These are phyloP conservation scores for Metschnikowia koreensis DNA, from an alignment of 805 yeast species.

Conservation along the genomic window DNA sequence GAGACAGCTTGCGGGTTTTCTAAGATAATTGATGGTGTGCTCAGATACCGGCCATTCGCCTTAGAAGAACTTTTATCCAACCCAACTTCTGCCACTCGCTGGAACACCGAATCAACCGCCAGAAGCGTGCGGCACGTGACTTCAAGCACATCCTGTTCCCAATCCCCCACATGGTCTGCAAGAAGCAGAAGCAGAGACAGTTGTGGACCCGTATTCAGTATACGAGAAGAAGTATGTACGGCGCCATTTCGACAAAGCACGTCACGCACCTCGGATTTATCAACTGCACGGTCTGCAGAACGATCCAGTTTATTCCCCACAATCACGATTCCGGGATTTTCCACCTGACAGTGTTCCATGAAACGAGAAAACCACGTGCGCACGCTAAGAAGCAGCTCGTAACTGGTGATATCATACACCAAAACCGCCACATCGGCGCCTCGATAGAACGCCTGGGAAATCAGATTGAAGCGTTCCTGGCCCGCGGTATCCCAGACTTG, in stretches of 20 bases:
- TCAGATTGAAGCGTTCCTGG: conserved; percentile 47
- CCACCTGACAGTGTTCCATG: conserved; percentile 46
- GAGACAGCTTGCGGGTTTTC: neutral
- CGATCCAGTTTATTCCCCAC: conserved; percentile 55
- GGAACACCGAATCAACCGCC: conserved; percentile 34
- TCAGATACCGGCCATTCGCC: no score
- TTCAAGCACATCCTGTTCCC: conserved; percentile 35
- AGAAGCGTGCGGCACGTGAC: conserved; percentile 30
- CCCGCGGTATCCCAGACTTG: conserved; percentile 59
- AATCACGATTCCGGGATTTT: conserved; percentile 46
- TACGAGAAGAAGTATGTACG: neutral
- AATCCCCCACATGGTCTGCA: conserved; percentile 27
- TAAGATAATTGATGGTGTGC: no score
- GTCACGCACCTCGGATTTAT: conserved; percentile 34
- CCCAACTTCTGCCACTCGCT: conserved; percentile 38
- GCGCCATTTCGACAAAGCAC: conserved; percentile 25
- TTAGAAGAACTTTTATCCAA: neutral
- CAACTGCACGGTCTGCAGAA: conserved; percentile 32
- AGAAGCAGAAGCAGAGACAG: conserved; percentile 26
- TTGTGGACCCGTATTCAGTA: neutral
- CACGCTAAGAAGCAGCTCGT: conserved; percentile 48
- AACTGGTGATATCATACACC: conserved; percentile 53
- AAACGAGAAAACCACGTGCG: conserved; percentile 50
- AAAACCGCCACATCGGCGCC: conserved; percentile 57
- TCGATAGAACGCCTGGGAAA: conserved; percentile 54